Conservation (phyloP, 495 filamentous ascomycete species). For the Neurospora terricola region DNA sequence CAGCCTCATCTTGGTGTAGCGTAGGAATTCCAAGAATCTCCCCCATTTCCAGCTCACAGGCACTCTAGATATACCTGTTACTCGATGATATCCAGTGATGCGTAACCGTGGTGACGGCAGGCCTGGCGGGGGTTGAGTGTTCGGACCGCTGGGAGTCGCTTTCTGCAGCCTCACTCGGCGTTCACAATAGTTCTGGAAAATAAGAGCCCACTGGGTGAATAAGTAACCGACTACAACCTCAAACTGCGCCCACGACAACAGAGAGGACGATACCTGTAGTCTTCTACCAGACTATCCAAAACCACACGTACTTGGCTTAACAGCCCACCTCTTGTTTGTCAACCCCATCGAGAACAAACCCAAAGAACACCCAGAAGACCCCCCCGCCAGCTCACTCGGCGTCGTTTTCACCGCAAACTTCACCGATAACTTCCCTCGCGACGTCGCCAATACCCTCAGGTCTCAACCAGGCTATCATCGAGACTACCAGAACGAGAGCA, state of each 20-base stretch:
- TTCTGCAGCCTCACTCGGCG: background rate
- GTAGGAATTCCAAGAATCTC: background rate
- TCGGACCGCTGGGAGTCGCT: background rate
- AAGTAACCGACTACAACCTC: background rate
- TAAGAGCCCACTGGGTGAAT: too few relatives aligned
- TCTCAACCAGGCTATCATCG: background rate
- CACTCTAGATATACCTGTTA: background rate
- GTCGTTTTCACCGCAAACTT: background rate
- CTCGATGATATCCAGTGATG: background rate
- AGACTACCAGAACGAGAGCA: background rate
- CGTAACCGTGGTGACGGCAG: background rate
- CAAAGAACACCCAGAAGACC: background rate
- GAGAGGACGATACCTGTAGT: background rate
- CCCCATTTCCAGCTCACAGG: rapidly evolving
- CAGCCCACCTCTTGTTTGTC: background rate
- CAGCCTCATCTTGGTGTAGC: background rate
- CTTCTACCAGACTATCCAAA: background rate
- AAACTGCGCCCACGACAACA: background rate
- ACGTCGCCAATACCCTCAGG: background rate
- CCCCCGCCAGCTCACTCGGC: background rate
- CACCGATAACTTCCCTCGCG: background rate
- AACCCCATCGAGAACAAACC: background rate
- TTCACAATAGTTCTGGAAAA: background rate
- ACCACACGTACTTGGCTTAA: background rate
- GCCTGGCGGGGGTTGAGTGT: background rate